Conservation (phyloP, 768 basidiomycete genomes). For the Calvatia gigantea region DNA sequence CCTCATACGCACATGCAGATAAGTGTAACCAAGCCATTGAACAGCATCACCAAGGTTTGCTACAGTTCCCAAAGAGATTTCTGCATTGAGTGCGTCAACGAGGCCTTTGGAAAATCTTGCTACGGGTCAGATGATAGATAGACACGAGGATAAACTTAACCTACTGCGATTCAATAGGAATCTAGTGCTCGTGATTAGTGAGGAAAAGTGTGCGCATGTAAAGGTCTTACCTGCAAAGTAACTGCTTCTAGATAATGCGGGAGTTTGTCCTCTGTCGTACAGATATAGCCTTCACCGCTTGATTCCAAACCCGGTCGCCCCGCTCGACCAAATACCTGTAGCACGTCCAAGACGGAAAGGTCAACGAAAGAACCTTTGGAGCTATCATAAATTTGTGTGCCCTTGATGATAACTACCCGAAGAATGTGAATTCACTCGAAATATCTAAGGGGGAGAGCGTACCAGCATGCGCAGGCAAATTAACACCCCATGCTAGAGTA, state of each 20-base stretch:
- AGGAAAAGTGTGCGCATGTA: neutral
- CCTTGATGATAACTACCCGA: conserved; percentile 84
- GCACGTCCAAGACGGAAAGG: conserved; percentile 89
- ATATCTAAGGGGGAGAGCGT: conserved; percentile 8
- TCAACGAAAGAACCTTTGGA: conserved; percentile 88
- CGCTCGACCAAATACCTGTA: conserved; percentile 97
- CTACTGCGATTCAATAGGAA: conserved; percentile 95
- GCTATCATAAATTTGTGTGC: conserved; percentile 94
- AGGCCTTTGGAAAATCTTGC: conserved; percentile 77
- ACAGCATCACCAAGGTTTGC: conserved; percentile 82
- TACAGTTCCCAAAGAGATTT: conserved; percentile 93
- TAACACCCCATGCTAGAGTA: conserved; percentile 99
- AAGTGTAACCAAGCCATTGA: conserved; percentile 96
- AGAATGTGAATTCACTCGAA: conserved; percentile 3
- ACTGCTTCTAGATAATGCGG: conserved; percentile 86
- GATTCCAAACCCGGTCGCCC: conserved; percentile 84
- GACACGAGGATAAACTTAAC: conserved; percentile 21
- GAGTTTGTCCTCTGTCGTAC: conserved; percentile 91
- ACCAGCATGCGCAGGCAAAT: conserved; percentile 97
- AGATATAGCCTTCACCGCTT: conserved; percentile 96
- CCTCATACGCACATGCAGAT: conserved; percentile 91
- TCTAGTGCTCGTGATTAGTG: conserved; percentile 37
- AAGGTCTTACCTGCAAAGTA: conserved; percentile 66
- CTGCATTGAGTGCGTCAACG: conserved; percentile 90
- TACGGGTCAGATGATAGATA: conserved; percentile 1